A percentile compares a stretch with the other conserved stretches of the same genome.
Evolutionary conservation across 1,284 basidiomycete genomes (phyloP).

Genomic region (Ganoderma lingzhi): DNA sequence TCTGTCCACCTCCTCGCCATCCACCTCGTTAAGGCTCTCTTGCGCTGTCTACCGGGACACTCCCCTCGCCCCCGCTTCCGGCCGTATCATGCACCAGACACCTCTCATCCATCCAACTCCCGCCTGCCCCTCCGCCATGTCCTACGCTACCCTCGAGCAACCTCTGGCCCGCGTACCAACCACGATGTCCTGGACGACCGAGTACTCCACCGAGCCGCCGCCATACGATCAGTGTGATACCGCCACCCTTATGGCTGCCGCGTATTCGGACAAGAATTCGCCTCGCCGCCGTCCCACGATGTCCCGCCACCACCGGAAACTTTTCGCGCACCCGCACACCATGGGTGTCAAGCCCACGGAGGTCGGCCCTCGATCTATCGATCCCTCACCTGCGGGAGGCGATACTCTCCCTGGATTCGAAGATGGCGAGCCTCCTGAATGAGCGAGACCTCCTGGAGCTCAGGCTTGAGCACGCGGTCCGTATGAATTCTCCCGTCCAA

Average conservation of each 20-base stretch:
- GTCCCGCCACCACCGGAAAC: slow-evolving; percentile 12
- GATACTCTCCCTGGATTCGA: slow-evolving; percentile 71
- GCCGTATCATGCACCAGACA: slow-evolving; percentile 35
- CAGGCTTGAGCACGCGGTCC: slow-evolving; percentile 74
- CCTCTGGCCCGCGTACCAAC: slow-evolving; percentile 32
- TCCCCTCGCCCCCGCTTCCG: slow-evolving; percentile 3
- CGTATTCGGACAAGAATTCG: slow-evolving; percentile 26
- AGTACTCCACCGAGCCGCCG: slow-evolving; percentile 38
- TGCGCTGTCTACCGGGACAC: slow-evolving; percentile 15
- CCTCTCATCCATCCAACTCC: slow-evolving; percentile 34
- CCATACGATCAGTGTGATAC: slow-evolving; percentile 39
- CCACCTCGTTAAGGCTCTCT: slow-evolving; percentile 21
- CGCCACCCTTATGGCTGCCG: slow-evolving; percentile 23
- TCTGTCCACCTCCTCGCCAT: slow-evolving; percentile 23
- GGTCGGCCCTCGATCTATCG: slow-evolving; percentile 46
- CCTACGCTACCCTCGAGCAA: slow-evolving; percentile 33
- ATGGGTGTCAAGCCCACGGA: slow-evolving; percentile 29
- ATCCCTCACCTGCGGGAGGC: slow-evolving; percentile 78
- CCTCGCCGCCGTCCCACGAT: slow-evolving; percentile 27
- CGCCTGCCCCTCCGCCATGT: slow-evolving; percentile 33
- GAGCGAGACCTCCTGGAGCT: slow-evolving; percentile 72
- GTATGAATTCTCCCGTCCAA: slow-evolving; percentile 76
- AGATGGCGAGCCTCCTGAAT: slow-evolving; percentile 71
- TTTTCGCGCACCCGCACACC: slow-evolving; percentile 26
- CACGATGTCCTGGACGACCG: slow-evolving; percentile 39